These are phyloP conservation scores for Rhizopus sp. DNA, from an alignment of 371 early-diverging fungal genomes.

Conservation along the genomic window DNA sequence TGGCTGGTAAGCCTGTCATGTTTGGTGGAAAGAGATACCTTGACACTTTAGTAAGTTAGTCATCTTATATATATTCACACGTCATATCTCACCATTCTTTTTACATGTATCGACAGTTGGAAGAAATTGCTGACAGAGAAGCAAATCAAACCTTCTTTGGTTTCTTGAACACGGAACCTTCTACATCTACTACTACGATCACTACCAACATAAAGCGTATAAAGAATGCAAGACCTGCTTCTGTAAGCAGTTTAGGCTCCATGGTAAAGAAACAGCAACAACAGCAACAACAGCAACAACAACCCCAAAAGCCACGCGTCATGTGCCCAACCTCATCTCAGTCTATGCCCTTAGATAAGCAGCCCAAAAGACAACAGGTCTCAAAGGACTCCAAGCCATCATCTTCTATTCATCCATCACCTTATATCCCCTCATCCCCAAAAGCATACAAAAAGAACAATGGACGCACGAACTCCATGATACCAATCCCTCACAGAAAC, in stretches of 20 bases:
- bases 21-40: constrained; percentile 53
- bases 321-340: constrained; percentile 15
- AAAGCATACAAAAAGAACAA: constrained; percentile 21
- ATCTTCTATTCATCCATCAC: constrained; percentile 12
- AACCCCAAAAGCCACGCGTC: constrained; percentile 9
- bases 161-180: constrained; percentile 51
- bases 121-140: constrained; percentile 68
- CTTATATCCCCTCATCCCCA: constrained; percentile 18
- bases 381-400: constrained; percentile 6
- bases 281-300: constrained; percentile 8
- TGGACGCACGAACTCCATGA: constrained; percentile 21
- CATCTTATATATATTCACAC: no score
- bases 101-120: constrained; percentile 26
- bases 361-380: constrained; percentile 7
- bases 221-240: constrained; percentile 19
- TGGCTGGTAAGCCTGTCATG: constrained; percentile 58
- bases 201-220: constrained; percentile 5
- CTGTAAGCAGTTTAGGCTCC: constrained; percentile 21
- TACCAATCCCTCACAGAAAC: constrained; percentile 20
- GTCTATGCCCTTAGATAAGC: constrained; percentile 25
- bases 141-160: constrained; percentile 75
- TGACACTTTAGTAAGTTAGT: constrained; percentile 41
- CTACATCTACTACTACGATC: constrained; percentile 3
- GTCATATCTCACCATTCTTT: not conserved
- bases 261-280: constrained; percentile 8